These are phyloP conservation scores for Cercospora zeae-maydis DNA, from an alignment of 2,329 filamentous ascomycete genomes.

Conservation along the genomic window DNA sequence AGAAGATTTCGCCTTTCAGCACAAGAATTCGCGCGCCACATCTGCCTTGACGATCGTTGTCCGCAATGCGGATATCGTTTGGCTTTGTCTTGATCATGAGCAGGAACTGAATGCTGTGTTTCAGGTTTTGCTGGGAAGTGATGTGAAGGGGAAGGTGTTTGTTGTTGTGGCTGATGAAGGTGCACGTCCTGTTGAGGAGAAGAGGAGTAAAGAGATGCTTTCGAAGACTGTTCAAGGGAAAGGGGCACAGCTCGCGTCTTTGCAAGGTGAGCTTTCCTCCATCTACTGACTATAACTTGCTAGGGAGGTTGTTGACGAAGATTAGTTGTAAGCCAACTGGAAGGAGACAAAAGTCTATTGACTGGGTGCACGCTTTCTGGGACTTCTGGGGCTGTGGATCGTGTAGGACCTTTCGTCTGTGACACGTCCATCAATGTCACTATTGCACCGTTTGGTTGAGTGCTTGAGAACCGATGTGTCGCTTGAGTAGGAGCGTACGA, in stretches of 20 bases:
- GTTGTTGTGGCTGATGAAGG: neutral
- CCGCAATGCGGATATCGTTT: neutral
- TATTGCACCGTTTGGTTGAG: neutral
- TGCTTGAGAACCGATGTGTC: neutral
- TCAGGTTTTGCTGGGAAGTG: neutral
- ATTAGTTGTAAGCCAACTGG: neutral
- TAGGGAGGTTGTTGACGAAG: neutral
- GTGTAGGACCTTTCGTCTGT: neutral
- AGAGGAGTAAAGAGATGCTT: neutral
- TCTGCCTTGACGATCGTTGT: neutral
- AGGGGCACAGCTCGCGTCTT: neutral
- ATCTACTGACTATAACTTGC: neutral
- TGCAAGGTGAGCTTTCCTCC: neutral
- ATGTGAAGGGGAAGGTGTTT: conserved; percentile 1
- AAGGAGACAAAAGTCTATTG: neutral
- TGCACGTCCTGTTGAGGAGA: neutral
- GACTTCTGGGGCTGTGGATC: neutral
- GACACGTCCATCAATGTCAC: neutral
- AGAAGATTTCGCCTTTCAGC: conserved; percentile 2
- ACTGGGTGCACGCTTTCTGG: neutral
- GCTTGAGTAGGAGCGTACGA: no score
- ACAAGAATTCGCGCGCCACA: neutral
- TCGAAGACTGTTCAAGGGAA: neutral
- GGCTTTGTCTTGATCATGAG: neutral
- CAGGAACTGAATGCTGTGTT: neutral